Percentiles rank a stretch among this genome's conserved stretches.
phyloP scores from a whole-genome alignment of 2,329 filamentous ascomycete species.

The Alternaria consortialis region DNA sequence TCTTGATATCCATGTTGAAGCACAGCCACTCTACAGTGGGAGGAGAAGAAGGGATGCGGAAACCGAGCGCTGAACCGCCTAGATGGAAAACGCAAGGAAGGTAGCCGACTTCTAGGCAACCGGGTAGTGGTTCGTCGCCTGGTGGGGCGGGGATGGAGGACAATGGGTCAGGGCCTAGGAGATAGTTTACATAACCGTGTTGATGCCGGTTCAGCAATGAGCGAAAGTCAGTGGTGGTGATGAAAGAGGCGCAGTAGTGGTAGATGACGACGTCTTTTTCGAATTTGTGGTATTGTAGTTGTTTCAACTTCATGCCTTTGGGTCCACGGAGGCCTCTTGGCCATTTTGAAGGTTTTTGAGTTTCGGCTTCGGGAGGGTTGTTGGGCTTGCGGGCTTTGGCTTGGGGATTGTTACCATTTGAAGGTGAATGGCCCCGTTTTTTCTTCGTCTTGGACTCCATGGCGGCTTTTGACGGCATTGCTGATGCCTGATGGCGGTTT shows the following conservation, averaged over 20 bases:
- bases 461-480: not conserved
- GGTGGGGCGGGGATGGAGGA: not conserved
- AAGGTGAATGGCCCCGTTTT: too few species aligned
- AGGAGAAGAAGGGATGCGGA: slow-evolving; percentile 10
- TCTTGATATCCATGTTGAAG: slow-evolving; percentile 21
- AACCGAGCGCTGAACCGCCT: slow-evolving; percentile 34
- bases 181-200: slow-evolving; percentile 21
- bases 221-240: slow-evolving; percentile 15
- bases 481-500: too few species aligned
- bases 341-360: not conserved
- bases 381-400: not conserved
- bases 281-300: slow-evolving; percentile 28
- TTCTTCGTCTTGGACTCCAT: not conserved
- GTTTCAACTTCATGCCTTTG: slow-evolving; percentile 5
- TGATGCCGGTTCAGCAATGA: not conserved
- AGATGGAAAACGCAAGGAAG: slow-evolving; percentile 25
- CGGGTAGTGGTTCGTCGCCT: slow-evolving; percentile 28
- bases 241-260: slow-evolving; percentile 21
- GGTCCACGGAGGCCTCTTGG: not conserved
- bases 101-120: slow-evolving; percentile 30
- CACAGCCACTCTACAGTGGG: slow-evolving; percentile 32
- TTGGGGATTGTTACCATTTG: not conserved
- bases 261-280: slow-evolving; percentile 29
- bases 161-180: slow-evolving; percentile 24
- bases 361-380: not conserved